Evolutionary conservation across 2,329 filamentous ascomycete genomes (phyloP).

Genomic region (Hirsutella rhossiliensis): DNA sequence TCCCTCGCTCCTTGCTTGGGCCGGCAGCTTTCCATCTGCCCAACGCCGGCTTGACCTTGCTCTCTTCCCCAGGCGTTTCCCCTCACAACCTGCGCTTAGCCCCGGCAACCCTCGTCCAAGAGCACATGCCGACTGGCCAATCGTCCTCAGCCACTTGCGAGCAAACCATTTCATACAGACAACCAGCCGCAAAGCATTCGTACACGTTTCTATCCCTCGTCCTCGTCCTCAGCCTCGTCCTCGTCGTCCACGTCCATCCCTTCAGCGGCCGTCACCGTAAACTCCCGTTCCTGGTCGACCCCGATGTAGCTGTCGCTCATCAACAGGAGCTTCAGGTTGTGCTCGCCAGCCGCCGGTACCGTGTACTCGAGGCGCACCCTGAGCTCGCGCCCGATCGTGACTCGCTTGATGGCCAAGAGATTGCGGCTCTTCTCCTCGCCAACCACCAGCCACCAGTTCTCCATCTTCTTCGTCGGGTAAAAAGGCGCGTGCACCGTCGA

Average conservation of each 20-base stretch:
- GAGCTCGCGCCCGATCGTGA: slow-evolving; percentile 71
- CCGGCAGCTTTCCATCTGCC: slow-evolving; percentile 2
- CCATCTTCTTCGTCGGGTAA: slow-evolving; percentile 82
- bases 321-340: slow-evolving; percentile 81
- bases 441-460: slow-evolving; percentile 98
- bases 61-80: slow-evolving; percentile 12
- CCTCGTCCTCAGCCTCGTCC: slow-evolving; percentile 51
- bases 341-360: slow-evolving; percentile 70
- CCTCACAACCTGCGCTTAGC: slow-evolving; percentile 18
- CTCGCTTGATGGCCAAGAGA: slow-evolving; percentile 84
- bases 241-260: slow-evolving; percentile 92
- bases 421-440: slow-evolving; percentile 84
- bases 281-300: slow-evolving; percentile 89
- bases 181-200: neutral
- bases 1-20: no score
- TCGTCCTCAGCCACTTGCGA: slow-evolving; percentile 7
- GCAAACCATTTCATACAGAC: neutral
- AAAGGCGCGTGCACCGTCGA: slow-evolving; percentile 88
- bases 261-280: slow-evolving; percentile 75
- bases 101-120: slow-evolving; percentile 14
- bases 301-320: slow-evolving; percentile 98
- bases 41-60: slow-evolving; percentile 12
- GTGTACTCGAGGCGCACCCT: slow-evolving; percentile 79
- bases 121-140: slow-evolving; percentile 9
- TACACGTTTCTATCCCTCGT: neutral